Evolutionary conservation across 768 basidiomycete species (phyloP).

Genomic region (Kwoniella shandongensis): DNA sequence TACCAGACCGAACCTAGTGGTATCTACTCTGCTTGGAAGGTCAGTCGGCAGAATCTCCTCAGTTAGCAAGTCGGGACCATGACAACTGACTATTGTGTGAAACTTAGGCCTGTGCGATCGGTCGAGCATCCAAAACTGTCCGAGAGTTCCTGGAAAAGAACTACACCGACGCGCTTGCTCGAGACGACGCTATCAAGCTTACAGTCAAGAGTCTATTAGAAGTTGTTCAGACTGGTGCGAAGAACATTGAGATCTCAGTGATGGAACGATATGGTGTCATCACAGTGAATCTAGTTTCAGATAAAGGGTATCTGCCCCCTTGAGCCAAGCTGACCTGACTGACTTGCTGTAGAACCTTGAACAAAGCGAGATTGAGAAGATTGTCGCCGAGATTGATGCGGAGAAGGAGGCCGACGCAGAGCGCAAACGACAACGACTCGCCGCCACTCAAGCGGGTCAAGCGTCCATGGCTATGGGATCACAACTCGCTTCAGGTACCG

Average conservation of each 20-base stretch:
- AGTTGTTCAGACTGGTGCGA: slow-evolving; percentile 99
- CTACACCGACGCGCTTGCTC: slow-evolving; percentile 81
- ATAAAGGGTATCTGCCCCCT: no score
- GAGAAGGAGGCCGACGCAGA: slow-evolving; percentile 99
- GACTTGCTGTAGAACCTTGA: slow-evolving; percentile 68
- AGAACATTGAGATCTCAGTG: slow-evolving; percentile 98
- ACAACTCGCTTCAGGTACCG: slow-evolving; percentile 13
- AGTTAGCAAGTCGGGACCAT: not conserved
- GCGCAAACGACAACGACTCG: slow-evolving; percentile 82
- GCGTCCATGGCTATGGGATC: slow-evolving; percentile 45
- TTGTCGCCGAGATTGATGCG: slow-evolving; percentile 88
- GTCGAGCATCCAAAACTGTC: slow-evolving; percentile 95
- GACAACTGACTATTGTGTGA: not conserved
- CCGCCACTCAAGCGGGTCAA: slow-evolving; percentile 64
- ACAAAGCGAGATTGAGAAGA: slow-evolving; percentile 80
- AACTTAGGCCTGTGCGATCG: slow-evolving; percentile 88
- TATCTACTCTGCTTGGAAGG: slow-evolving; percentile 99
- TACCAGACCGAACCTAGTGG: slow-evolving; percentile 98
- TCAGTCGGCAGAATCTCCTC: slow-evolving; percentile 49
- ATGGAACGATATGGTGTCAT: slow-evolving; percentile 95
- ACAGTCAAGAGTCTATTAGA: slow-evolving; percentile 94
- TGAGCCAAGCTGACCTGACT: slow-evolving; percentile 2
- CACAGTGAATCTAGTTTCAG: slow-evolving; percentile 61
- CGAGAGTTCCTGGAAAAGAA: slow-evolving; percentile 99
- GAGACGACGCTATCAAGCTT: slow-evolving; percentile 89